Evolutionary conservation across 2,329 filamentous ascomycete species (phyloP).

Genomic region (Plectosphaerella plurivora): DNA sequence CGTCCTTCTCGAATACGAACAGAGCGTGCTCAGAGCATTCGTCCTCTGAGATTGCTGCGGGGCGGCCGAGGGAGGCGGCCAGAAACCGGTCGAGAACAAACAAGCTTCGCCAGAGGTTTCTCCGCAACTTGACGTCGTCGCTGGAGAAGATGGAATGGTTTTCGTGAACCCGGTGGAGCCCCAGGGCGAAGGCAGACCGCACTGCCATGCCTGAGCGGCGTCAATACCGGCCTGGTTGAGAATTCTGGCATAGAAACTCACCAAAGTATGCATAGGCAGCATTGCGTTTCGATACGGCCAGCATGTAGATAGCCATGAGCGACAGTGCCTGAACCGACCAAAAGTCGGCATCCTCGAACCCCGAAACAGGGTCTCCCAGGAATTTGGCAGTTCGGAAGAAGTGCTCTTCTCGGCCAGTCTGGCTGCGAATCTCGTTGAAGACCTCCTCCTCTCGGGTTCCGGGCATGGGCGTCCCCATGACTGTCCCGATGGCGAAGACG

Average conservation of each 20-base stretch:
- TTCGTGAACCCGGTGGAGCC: slow-evolving; percentile 54
- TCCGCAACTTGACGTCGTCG: slow-evolving; percentile 41
- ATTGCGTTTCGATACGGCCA: slow-evolving; percentile 58
- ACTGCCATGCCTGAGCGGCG: slow-evolving; percentile 54
- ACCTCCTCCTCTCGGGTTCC: slow-evolving; percentile 44
- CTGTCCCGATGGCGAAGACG: slow-evolving; percentile 58
- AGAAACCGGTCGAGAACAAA: slow-evolving; percentile 63
- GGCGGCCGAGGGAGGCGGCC: slow-evolving; percentile 57
- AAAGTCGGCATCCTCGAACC: slow-evolving; percentile 59
- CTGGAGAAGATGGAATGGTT: slow-evolving; percentile 47
- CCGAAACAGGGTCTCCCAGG: slow-evolving; percentile 37
- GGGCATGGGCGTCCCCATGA: slow-evolving; percentile 48
- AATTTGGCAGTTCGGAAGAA: slow-evolving; percentile 58
- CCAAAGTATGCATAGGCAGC: slow-evolving; percentile 59
- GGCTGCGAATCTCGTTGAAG: slow-evolving; percentile 44
- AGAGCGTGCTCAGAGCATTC: slow-evolving; percentile 53
- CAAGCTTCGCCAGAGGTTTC: slow-evolving; percentile 60
- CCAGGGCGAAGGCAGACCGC: slow-evolving; percentile 56
- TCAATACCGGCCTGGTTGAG: not conserved
- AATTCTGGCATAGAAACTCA: slow-evolving; percentile 19
- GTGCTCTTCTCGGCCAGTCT: slow-evolving; percentile 51
- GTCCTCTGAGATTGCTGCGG: slow-evolving; percentile 56
- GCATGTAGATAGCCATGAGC: slow-evolving; percentile 61
- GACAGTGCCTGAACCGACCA: slow-evolving; percentile 61
- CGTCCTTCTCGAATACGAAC: slow-evolving; percentile 11